These are phyloP conservation scores for Pleurotus salmoneostramineus DNA, from an alignment of 768 basidiomycete species.

Conservation along the genomic window DNA sequence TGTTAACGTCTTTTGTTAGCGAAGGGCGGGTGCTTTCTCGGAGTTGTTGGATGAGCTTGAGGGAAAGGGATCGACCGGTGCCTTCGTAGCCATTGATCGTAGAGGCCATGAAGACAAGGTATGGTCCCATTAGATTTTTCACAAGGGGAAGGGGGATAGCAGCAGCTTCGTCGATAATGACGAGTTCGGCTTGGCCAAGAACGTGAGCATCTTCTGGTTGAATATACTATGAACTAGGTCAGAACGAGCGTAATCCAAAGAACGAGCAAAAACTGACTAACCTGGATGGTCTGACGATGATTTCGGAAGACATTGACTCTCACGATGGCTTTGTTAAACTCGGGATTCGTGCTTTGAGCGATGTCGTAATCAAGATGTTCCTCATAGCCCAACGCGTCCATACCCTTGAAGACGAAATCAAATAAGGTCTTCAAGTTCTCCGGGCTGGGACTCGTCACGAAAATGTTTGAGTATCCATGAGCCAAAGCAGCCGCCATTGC, in stretches of 20 bases:
- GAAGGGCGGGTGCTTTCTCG: conserved; percentile 87
- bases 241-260: neutral
- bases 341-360: conserved; percentile 89
- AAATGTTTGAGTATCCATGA: conserved; percentile 96
- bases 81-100: conserved; percentile 99
- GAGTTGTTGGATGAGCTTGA: conserved; percentile 96
- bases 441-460: conserved; percentile 95
- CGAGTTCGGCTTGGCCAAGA: conserved; percentile 93
- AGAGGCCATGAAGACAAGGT: conserved; percentile 98
- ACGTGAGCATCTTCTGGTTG: conserved; percentile 98
- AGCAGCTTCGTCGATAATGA: conserved; percentile 98
- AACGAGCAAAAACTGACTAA: conserved; percentile 25
- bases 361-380: conserved; percentile 98
- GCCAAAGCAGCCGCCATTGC: conserved; percentile 91
- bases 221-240: conserved; percentile 68
- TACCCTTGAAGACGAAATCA: conserved; percentile 95
- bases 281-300: conserved; percentile 96
- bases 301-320: conserved; percentile 91
- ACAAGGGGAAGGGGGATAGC: conserved; percentile 97
- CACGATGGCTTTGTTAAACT: conserved; percentile 93
- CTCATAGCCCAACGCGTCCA: conserved; percentile 93
- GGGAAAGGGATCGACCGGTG: conserved; percentile 95
- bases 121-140: conserved; percentile 89
- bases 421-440: conserved; percentile 98
- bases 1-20: conserved; percentile 55